phyloP scores from a whole-genome alignment of 2,329 filamentous ascomycete genomes.

The Aspergillus spinulosporus region DNA sequence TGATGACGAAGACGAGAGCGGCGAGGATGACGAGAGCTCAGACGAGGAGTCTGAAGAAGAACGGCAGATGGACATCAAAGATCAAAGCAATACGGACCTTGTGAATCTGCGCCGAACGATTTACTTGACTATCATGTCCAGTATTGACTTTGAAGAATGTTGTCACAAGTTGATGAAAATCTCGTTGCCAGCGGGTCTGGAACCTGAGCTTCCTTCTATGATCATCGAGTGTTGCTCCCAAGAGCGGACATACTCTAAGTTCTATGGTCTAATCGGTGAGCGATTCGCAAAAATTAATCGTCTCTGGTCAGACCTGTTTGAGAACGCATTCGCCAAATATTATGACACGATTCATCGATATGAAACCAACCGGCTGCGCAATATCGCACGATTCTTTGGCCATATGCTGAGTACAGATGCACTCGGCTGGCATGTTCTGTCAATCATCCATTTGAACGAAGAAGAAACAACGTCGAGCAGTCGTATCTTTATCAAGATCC shows the following conservation, averaged over 20 bases:
- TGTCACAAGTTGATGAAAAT: constrained; percentile 97
- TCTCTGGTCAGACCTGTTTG: constrained; percentile 90
- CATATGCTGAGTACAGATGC: constrained; percentile 86
- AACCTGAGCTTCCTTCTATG: constrained; percentile 92
- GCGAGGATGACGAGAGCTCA: constrained; percentile 60
- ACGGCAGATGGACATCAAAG: constrained; percentile 90
- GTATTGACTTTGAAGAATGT: constrained; percentile 92
- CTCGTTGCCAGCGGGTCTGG: constrained; percentile 79
- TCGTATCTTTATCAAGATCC: constrained; percentile 97
- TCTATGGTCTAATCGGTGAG: constrained; percentile 92
- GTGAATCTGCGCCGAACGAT: constrained; percentile 92
- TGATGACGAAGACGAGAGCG: constrained; percentile 71
- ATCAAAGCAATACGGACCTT: constrained; percentile 93
- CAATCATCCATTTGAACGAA: constrained; percentile 84
- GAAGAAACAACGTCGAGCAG: constrained; percentile 96
- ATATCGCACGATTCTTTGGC: constrained; percentile 92
- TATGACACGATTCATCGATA: constrained; percentile 98
- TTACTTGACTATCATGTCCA: constrained; percentile 96
- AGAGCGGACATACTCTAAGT: constrained; percentile 95
- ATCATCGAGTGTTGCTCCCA: constrained; percentile 95
- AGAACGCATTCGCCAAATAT: constrained; percentile 85
- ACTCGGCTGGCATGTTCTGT: constrained; percentile 88
- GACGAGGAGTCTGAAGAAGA: constrained; percentile 75
- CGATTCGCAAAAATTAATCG: constrained; percentile 94
- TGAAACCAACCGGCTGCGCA: constrained; percentile 91